Percentiles rank a stretch among this genome's conserved stretches.
Evolutionary conservation across 2,329 filamentous ascomycete species (phyloP).

Genomic region (Diaporthe ampelina): DNA sequence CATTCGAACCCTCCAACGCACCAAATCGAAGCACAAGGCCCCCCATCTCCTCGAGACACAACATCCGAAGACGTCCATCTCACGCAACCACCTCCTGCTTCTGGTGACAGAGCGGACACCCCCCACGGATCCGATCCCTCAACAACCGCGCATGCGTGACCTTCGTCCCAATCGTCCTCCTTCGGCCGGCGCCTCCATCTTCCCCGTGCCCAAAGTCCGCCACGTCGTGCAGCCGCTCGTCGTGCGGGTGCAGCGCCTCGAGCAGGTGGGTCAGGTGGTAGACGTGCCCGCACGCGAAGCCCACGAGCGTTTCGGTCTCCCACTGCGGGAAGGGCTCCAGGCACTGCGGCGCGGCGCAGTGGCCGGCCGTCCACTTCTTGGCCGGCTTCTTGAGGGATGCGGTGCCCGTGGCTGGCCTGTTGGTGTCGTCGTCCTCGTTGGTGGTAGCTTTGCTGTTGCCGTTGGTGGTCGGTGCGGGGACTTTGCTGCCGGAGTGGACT

Average conservation of each 20-base stretch:
- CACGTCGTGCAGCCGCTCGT: slow-evolving; percentile 57
- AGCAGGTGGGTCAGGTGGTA: slow-evolving; percentile 84
- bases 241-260: slow-evolving; percentile 62
- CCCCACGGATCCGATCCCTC: slow-evolving; percentile 75
- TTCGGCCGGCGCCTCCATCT: slow-evolving; percentile 49
- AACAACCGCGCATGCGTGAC: slow-evolving; percentile 88
- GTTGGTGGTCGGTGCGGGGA: slow-evolving; percentile 43
- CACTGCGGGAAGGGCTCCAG: slow-evolving; percentile 68
- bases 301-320: slow-evolving; percentile 80
- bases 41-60: too few relatives aligned
- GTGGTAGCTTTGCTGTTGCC: slow-evolving; percentile 18
- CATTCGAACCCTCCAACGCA: not conserved
- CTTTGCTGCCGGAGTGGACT: slow-evolving; percentile 35
- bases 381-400: slow-evolving; percentile 48
- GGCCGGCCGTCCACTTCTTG: slow-evolving; percentile 61
- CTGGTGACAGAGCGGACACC: slow-evolving; percentile 71
- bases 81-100: slow-evolving; percentile 47
- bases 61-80: too few relatives aligned
- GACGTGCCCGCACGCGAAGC: slow-evolving; percentile 86
- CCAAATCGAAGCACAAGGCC: too few relatives aligned
- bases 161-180: slow-evolving; percentile 84
- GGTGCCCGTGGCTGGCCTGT: slow-evolving; percentile 14
- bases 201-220: slow-evolving; percentile 58
- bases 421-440: slow-evolving; percentile 15
- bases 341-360: slow-evolving; percentile 68